Conservation (phyloP, 495 filamentous ascomycete species). For the Hyaloscypha variabilis region DNA sequence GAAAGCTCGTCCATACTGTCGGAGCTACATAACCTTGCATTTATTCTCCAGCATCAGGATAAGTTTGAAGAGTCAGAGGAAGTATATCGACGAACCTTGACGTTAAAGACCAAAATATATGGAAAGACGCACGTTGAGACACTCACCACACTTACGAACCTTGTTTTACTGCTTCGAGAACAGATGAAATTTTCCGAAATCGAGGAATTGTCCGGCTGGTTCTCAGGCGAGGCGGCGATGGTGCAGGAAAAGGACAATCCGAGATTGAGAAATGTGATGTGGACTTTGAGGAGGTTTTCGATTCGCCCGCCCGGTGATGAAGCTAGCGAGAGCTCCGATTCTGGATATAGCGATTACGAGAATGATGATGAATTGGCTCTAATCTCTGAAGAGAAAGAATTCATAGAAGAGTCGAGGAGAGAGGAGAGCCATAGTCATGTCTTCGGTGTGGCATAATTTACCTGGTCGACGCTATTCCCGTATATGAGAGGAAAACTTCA, state of each 20-base stretch:
- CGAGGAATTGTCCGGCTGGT: neutral
- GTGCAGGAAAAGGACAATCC: neutral
- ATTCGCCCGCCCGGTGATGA: neutral
- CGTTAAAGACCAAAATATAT: neutral
- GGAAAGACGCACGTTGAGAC: constrained; percentile 12
- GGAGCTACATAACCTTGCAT: constrained; percentile 18
- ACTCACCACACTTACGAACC: neutral
- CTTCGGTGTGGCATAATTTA: neutral
- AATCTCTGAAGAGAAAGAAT: neutral
- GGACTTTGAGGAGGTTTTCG: neutral
- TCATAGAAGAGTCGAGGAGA: neutral
- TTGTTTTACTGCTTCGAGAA: neutral
- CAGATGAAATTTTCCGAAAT: neutral
- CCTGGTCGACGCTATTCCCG: neutral
- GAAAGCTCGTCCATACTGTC: constrained; percentile 2
- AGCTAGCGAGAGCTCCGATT: neutral
- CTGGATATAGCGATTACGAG: neutral
- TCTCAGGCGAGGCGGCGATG: neutral
- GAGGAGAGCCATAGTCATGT: neutral
- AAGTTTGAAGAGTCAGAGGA: constrained; percentile 30
- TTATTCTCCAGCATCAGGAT: constrained; percentile 14
- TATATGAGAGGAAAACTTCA: neutral
- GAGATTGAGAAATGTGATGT: neutral
- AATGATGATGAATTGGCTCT: neutral
- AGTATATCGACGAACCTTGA: constrained; percentile 23